Base-by-base conservation (phyloP, 192 early-diverging fungal species). In the Coemansia reversa region DNA sequence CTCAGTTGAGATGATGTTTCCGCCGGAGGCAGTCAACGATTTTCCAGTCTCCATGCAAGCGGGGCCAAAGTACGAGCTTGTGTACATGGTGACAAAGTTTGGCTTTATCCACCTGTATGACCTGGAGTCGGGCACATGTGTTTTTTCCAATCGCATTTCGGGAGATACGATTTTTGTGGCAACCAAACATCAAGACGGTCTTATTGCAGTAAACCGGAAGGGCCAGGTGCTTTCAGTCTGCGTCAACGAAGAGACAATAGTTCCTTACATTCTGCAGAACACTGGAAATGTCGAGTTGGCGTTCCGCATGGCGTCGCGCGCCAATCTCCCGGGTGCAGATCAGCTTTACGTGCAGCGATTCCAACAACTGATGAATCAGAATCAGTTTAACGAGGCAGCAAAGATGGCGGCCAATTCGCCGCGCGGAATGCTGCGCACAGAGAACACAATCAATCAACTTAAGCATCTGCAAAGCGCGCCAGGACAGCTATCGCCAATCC, bases 101-200 rank as follows among this genome's bases (percentile, higher is more conserved):
- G 97, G 97, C 5, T 99, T 92, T 70, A 93, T 99, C 68, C 96
- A 98, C 67, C 79, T 99, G 28, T 98, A 95, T 78, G 97, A 99
- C 66, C 83, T 99, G 33, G 97, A 98, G 77, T 87, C 93, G 14
- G 95, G 93, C 30, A 87, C 89, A 19, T 95, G 94, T 76, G 89
- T 99, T 55, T 99, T 94, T 84, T 94, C 94, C 88, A 98, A 99
- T 84, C 87, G 97, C 60, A 97, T 98, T 67, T 93, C 90, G 70
- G 92, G 91, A 20, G 97, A 98, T 58, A 97, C 97, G n/a, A 93
- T 99, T 56, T 99, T 99, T 89, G 92, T 94, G 16, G 95, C 96
- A 61, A 88, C 94, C 45, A 94, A 94, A 70, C 86, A 94, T 61
- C 87, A 94, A 51, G 86, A 89, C 59, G 97, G 97, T 51, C 87